phyloP scores from a whole-genome alignment of 345 rosid species.

The Heritiera littoralis region DNA sequence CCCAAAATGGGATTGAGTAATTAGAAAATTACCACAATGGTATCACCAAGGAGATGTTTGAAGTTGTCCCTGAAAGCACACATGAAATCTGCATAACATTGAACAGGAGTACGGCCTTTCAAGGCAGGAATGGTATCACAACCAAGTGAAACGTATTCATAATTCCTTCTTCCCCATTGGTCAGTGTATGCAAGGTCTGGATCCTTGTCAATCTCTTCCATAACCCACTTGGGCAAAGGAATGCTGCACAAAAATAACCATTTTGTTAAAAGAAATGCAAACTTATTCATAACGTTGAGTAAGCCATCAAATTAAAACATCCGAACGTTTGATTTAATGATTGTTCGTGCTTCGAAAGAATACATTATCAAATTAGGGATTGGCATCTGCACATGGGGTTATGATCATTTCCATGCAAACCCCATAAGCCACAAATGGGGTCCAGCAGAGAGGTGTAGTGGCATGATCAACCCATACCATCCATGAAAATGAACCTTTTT shows the following conservation, averaged over 20 bases:
- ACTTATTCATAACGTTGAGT: too few relatives aligned
- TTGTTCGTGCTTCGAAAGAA: too few relatives aligned
- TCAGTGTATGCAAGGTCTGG: slow-evolving; percentile 92
- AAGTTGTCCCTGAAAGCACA: slow-evolving; percentile 87
- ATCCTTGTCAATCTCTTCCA: slow-evolving; percentile 73
- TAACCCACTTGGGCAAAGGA: slow-evolving; percentile 86
- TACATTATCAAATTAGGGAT: not conserved
- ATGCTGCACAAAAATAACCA: slow-evolving; percentile 45
- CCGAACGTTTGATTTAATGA: too few relatives aligned
- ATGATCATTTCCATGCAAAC: not conserved
- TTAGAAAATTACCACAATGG: slow-evolving; percentile 72
- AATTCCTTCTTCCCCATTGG: slow-evolving; percentile 98
- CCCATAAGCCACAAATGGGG: not conserved
- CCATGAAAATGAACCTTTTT: not conserved
- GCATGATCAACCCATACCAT: not conserved
- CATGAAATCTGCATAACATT: slow-evolving; percentile 94
- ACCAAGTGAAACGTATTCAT: slow-evolving; percentile 85
- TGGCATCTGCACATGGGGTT: not conserved
- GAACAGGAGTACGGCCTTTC: slow-evolving; percentile 84
- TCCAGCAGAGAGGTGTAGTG: not conserved
- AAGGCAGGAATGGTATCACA: slow-evolving; percentile 86
- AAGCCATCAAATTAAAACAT: too few relatives aligned
- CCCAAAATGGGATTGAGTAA: not conserved
- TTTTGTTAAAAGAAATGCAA: not conserved
- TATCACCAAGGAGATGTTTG: slow-evolving; percentile 75